Evolutionary conservation across 768 basidiomycete genomes (phyloP).

Genomic region (Guyanaporus albipodus): DNA sequence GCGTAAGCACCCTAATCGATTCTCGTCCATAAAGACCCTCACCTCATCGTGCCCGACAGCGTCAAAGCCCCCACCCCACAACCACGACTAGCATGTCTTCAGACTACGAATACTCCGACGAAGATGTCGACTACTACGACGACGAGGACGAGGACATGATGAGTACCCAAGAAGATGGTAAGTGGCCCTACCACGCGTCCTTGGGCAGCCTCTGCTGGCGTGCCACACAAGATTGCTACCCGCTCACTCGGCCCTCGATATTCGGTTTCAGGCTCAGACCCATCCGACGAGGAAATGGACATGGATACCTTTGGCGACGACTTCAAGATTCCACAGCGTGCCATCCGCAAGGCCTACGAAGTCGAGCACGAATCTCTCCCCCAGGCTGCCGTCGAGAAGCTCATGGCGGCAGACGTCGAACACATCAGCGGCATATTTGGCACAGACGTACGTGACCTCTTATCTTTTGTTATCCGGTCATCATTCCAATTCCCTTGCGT

Average conservation of each 20-base stretch:
- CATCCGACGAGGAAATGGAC: conserved; percentile 62
- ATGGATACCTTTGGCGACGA: conserved; percentile 64
- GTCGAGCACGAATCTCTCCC: conserved; percentile 78
- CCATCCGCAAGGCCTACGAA: conserved; percentile 71
- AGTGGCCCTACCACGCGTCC: conserved; percentile 16
- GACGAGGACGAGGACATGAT: conserved; percentile 69
- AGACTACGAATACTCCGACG: conserved; percentile 70
- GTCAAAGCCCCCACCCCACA: conserved; percentile 5
- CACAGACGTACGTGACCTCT: conserved; percentile 65
- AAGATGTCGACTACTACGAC: conserved; percentile 61
- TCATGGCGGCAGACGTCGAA: conserved; percentile 77
- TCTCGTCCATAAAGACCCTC: conserved; percentile 10
- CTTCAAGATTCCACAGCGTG: conserved; percentile 53
- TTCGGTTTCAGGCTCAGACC: conserved; percentile 35
- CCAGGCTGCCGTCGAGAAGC: conserved; percentile 67
- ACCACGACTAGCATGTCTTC: conserved; percentile 44
- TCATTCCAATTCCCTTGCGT: conserved; percentile 6
- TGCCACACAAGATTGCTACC: conserved; percentile 13
- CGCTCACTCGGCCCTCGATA: conserved; percentile 20
- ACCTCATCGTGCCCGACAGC: conserved; percentile 17
- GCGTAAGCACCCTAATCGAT: conserved; percentile 31
- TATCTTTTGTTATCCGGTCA: background rate
- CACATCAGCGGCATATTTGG: conserved; percentile 86
- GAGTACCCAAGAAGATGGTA: conserved; percentile 57
- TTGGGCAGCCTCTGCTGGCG: conserved; percentile 15